Evolutionary conservation across 768 basidiomycete species (phyloP), one percentile per base, ranked within the genome.

Genomic region (Xerocomus brunneocitrinus): DNA sequence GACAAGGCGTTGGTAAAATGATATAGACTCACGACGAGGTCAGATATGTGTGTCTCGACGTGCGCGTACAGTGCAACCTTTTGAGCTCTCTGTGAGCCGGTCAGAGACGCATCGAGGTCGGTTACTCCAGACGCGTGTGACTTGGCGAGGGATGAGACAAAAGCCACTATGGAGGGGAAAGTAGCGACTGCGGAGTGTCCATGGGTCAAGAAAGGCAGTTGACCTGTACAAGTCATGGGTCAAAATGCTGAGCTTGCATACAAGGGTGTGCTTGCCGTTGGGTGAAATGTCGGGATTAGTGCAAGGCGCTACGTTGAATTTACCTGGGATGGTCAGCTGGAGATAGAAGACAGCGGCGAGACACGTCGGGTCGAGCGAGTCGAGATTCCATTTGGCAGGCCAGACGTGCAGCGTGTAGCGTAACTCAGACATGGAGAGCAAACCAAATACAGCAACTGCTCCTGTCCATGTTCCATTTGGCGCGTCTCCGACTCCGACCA

Each of bases 201-300:
- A 70, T 89, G 82, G 0, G 76, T 77, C 34, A 91, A 67, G 60
- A 80, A 89, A 2, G 90, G 90, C 2, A 92, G 74, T 62, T 83
- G 83, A 14, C 89, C 89, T 91, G 41, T 40, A 25, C 14, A 34
- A 16, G 8, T 16, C 30, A 8, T 10, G n/a, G 12, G 44, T 64
- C 49, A 66, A 42, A 0, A 19, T 16, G 22, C 39, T 22, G 16
- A 8, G 30, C 7, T 22, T 34, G 14, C 35, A 41, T 46, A 36
- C 16, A 8, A 38, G 8, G 16, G 38, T 4, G 8, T 56, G 75
- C 80, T 71, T 66, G 84, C 89, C 89, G 61, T 75, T 82, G 13
- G 89, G 87, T 45, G 89, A 89, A 22, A 76, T 55, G 71, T 90
- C 87, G 8, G 87, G 84, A 66, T 87, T 81, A 4, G 78, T 75